Percentiles rank a stretch among this genome's conserved stretches.
Conservation (phyloP, 352 stramenopile species). For the Globisporangium uncinulatum region DNA sequence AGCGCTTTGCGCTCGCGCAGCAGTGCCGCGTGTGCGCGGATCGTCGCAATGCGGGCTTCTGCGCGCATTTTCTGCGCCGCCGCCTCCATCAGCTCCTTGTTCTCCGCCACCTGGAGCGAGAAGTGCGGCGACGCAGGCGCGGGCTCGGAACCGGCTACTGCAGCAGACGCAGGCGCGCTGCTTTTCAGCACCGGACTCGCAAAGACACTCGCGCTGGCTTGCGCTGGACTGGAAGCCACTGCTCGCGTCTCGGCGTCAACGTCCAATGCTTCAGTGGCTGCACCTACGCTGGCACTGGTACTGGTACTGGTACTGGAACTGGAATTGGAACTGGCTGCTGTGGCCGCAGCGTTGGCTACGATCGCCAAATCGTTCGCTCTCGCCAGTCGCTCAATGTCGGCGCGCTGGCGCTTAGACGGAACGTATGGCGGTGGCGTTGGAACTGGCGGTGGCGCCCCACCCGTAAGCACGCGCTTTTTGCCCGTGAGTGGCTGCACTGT, state of each 20-base stretch:
- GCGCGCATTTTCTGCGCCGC: slow-evolving; percentile 13
- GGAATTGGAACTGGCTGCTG: neutral
- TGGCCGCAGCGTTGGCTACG: neutral
- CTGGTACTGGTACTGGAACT: neutral
- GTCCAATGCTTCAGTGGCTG: neutral
- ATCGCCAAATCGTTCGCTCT: slow-evolving; percentile 7
- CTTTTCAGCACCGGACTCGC: no score
- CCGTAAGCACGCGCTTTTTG: slow-evolving; percentile 11
- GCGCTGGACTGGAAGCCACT: neutral
- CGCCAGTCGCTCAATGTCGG: slow-evolving; percentile 12
- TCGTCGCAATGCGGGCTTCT: slow-evolving; percentile 13
- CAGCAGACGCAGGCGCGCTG: neutral
- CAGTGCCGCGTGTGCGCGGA: slow-evolving; percentile 13
- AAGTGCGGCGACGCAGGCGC: neutral
- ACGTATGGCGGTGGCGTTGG: slow-evolving; percentile 1
- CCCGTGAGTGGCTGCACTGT: neutral
- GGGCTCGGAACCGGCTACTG: neutral
- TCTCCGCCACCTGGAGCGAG: slow-evolving; percentile 4
- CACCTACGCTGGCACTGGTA: neutral
- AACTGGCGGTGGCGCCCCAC: neutral
- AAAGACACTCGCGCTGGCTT: neutral
- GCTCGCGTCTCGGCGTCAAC: no score
- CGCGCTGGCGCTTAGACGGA: slow-evolving; percentile 10
- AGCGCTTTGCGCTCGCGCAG: slow-evolving; percentile 17
- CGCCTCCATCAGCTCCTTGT: slow-evolving; percentile 11